These are phyloP conservation scores for Botryotinia convoluta DNA, from an alignment of 2,329 filamentous ascomycete species.

Conservation along the genomic window DNA sequence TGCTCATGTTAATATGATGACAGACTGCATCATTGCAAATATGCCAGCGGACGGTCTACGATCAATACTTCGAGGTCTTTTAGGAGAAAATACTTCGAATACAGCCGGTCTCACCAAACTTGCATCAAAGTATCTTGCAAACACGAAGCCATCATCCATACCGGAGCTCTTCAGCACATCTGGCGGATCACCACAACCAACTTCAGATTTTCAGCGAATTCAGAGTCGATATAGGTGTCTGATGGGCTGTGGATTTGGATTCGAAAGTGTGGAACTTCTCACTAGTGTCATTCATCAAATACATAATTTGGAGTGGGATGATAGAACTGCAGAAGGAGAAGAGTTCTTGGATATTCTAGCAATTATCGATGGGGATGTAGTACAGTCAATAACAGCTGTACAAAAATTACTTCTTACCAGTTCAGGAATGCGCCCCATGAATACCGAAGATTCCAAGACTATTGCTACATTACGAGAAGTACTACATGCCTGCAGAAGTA, in stretches of 20 bases:
- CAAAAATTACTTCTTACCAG: slow-evolving; percentile 28
- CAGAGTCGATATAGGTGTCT: slow-evolving; percentile 37
- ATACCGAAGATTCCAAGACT: slow-evolving; percentile 17
- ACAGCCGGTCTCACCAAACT: slow-evolving; percentile 40
- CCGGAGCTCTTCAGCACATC: slow-evolving; percentile 24
- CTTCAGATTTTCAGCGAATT: slow-evolving; percentile 21
- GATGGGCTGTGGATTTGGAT: slow-evolving; percentile 39
- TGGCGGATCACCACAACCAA: slow-evolving; percentile 2
- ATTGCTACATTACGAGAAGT: slow-evolving; percentile 17
- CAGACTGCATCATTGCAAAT: slow-evolving; percentile 46
- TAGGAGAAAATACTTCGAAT: slow-evolving; percentile 36
- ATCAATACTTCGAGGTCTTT: slow-evolving; percentile 39
- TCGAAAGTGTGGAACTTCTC: slow-evolving; percentile 33
- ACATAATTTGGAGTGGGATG: slow-evolving; percentile 8
- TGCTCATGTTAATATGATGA: slow-evolving; percentile 49
- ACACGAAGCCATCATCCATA: slow-evolving; percentile 27
- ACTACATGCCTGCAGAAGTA: slow-evolving; percentile 19
- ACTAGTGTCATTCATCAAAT: slow-evolving; percentile 25
- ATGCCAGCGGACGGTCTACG: slow-evolving; percentile 43
- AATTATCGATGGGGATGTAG: slow-evolving; percentile 37
- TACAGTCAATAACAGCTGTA: slow-evolving; percentile 33
- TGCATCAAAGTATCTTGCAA: slow-evolving; percentile 35
- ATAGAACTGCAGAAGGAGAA: slow-evolving; percentile 6
- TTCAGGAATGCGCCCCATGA: slow-evolving; percentile 24
- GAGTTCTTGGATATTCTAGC: slow-evolving; percentile 32